phyloP scores from a whole-genome alignment of 306 rosid species.

The Vigna hirtella region DNA sequence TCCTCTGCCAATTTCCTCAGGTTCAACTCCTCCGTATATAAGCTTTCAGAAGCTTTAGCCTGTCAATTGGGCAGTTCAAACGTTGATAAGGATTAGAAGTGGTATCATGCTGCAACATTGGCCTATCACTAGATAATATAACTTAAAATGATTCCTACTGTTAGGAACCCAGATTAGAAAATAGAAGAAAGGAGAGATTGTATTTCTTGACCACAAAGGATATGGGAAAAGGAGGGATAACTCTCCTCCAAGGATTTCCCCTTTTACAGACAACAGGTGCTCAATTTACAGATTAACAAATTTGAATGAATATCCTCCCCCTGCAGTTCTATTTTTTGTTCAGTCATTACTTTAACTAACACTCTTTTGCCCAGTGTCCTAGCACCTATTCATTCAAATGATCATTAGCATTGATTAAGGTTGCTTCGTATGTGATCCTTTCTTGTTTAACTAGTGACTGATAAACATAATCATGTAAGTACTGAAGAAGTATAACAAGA shows the following conservation, averaged over 20 bases:
- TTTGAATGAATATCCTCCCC: background rate
- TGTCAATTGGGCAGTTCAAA: constrained; percentile 45
- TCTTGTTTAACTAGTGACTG: background rate
- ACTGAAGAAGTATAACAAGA: constrained; percentile 11
- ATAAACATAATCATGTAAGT: constrained; percentile 25
- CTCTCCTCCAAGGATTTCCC: background rate
- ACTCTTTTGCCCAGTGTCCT: background rate
- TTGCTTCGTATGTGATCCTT: background rate
- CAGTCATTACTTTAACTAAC: background rate
- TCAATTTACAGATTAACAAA: background rate
- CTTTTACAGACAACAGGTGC: background rate
- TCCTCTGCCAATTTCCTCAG: constrained; percentile 70
- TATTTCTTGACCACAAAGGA: background rate
- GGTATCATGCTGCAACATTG: constrained; percentile 24
- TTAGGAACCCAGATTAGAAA: background rate
- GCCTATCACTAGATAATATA: constrained; percentile 27
- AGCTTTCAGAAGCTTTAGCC: constrained; percentile 77
- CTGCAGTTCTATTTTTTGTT: background rate
- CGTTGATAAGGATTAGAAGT: constrained; percentile 27
- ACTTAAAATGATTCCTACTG: background rate
- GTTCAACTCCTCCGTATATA: constrained; percentile 61
- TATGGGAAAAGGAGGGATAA: background rate
- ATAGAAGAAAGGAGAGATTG: background rate
- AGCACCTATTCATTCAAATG: constrained; percentile 1
- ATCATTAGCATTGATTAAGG: constrained; percentile 18